phyloP scores from a whole-genome alignment of 78 protist genomes.

The Acrasis kona region DNA sequence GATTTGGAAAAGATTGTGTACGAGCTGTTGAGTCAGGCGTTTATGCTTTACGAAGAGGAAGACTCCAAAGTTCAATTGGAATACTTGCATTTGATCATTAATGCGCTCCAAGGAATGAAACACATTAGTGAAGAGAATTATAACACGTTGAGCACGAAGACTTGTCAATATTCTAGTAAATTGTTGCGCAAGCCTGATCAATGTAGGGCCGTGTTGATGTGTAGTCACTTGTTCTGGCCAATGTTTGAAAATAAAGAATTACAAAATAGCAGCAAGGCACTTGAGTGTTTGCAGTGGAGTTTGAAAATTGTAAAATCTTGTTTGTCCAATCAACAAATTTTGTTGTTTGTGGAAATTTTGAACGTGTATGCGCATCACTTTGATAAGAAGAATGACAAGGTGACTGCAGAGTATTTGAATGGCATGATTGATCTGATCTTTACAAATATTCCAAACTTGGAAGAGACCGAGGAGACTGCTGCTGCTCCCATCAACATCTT shows the following conservation, averaged over 20 bases:
- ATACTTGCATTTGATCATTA: constrained; percentile 45
- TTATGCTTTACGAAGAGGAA: constrained; percentile 81
- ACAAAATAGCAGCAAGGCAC: neutral
- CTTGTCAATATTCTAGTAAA: neutral
- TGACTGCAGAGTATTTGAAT: neutral
- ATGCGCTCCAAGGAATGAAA: constrained; percentile 36
- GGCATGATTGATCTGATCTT: neutral
- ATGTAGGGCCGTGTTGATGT: constrained; percentile 50
- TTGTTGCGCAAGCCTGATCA: constrained; percentile 82
- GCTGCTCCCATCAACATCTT: too few relatives aligned
- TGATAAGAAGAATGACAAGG: constrained; percentile 17
- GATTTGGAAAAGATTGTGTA: constrained; percentile 42
- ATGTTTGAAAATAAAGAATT: neutral
- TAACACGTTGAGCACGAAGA: constrained; percentile 55
- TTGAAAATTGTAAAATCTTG: constrained; percentile 52
- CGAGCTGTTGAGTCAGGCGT: constrained; percentile 72
- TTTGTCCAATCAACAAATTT: constrained; percentile 27
- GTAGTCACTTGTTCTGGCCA: constrained; percentile 77
- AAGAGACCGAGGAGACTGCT: too few relatives aligned
- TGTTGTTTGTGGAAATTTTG: constrained; percentile 76
- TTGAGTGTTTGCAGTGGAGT: neutral
- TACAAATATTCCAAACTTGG: too few relatives aligned
- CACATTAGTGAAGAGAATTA: constrained; percentile 57
- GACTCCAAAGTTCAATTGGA: constrained; percentile 57
- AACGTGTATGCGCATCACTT: constrained; percentile 65